Conservation (phyloP, 495 filamentous ascomycete species). For the Talaromyces wortmannii region DNA sequence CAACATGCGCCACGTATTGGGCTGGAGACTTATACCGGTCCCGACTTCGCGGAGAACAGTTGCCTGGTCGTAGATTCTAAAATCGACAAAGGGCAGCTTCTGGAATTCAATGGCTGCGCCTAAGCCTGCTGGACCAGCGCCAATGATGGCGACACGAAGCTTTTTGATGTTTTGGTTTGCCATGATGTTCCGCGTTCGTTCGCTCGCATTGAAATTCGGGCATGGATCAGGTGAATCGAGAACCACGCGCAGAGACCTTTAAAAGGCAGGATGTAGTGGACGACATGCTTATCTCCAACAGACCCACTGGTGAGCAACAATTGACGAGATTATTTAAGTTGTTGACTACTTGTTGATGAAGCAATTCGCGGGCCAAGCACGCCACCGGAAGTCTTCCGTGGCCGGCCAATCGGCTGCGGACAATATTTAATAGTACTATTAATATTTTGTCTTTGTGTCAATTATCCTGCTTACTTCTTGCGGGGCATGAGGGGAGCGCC, state of each 20-base stretch:
- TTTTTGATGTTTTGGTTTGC: not conserved
- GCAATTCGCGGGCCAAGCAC: not conserved
- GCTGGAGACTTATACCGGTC: conserved; percentile 23
- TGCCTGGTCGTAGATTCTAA: conserved; percentile 43
- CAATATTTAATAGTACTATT: no score
- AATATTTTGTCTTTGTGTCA: no score
- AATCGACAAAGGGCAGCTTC: conserved; percentile 32
- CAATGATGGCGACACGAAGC: conserved; percentile 28
- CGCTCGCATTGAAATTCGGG: no score
- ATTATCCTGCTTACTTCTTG: no score
- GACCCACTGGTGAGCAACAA: not conserved
- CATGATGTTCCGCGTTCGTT: no score
- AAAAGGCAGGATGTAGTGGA: not conserved
- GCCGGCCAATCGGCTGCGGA: not conserved
- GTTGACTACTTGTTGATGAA: not conserved
- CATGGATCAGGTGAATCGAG: not conserved
- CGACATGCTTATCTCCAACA: not conserved
- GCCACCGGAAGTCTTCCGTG: not conserved
- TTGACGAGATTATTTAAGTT: not conserved
- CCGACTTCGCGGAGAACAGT: conserved; percentile 38
- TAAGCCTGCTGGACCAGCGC: conserved; percentile 43
- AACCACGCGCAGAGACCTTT: not conserved
- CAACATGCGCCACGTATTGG: conserved; percentile 19
- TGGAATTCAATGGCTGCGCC: conserved; percentile 42
- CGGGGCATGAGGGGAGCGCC: no score